Base-by-base conservation (phyloP, 2,329 filamentous ascomycete genomes). In the Penicillium concentricum region DNA sequence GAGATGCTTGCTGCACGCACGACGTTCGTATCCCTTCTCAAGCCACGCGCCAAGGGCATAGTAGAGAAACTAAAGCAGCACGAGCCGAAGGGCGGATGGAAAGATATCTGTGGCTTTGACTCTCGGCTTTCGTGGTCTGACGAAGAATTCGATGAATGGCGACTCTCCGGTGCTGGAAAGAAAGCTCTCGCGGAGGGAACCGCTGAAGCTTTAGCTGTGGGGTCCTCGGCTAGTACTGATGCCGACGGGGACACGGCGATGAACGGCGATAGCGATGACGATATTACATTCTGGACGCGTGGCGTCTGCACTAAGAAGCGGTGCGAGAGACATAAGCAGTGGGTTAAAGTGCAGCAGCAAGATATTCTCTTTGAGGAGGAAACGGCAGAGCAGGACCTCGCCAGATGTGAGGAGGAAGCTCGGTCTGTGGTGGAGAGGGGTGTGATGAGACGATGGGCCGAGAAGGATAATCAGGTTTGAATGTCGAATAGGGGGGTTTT, bases 51-150 rank as follows among this genome's bases (percentile, higher is more conserved):
- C 13, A 77, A 76, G 58, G 69, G 56, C 35, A 68, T 80, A 4
- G 68, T 78, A 3, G 78, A 80, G 42, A 72, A 72, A 28, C 56
- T 80, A 39, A 78, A 78, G 59, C 73, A 77, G 51, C 68, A 68
- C 18, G 76, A 79, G 37, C 75, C 77, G 2, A 79, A 79, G 58
- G 72, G 72, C 26, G 73, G 75, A 41, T 74, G 75, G 73, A 80
- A 80, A 58, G 77, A 79, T 60, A 74, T 80, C 42, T 81, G 79
- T 58, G 79, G 78, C 2, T 81, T 78, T 58, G 79, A 81, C 59
- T 66, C 70, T 13, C 70, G 79, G 20, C 68, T 81, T 26, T 71
- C 77, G 0, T 80, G 78, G 78, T 75, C 74, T 3, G 79, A 81
- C 52, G 76, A 77, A 46, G 77, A 80, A 59, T 80, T 81, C 56